Conservation (phyloP, 208 protist genomes). For the Leishmania gerbilli region DNA sequence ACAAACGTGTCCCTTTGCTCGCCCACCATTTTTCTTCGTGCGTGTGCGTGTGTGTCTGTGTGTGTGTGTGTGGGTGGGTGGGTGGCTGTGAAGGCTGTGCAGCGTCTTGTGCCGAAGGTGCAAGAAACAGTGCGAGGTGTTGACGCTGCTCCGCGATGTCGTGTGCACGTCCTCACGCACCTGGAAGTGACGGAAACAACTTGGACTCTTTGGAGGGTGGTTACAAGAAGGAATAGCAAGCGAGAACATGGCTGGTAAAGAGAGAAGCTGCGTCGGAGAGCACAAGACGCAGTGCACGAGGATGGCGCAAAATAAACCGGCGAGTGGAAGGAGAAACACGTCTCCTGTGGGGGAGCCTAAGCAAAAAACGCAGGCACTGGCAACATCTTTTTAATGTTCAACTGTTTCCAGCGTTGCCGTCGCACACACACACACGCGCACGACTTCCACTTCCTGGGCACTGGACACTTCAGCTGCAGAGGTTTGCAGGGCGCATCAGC, state of each 20-base stretch:
- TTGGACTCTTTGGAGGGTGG: slow-evolving; percentile 7
- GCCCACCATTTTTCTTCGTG: slow-evolving; percentile 34
- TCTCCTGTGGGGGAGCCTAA: not conserved
- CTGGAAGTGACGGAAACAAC: not conserved
- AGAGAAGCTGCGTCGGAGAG: not conserved
- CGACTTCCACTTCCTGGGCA: not conserved
- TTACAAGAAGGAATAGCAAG: slow-evolving; percentile 15
- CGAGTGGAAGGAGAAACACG: not conserved
- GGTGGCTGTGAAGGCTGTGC: not conserved
- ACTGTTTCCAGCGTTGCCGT: not conserved
- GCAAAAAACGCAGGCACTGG: not conserved
- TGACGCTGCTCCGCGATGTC: not conserved
- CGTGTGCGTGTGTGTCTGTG: not conserved
- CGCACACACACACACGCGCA: not conserved
- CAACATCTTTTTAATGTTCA: not conserved
- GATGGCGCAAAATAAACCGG: not conserved
- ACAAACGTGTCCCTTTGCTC: slow-evolving; percentile 76
- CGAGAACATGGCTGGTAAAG: not conserved
- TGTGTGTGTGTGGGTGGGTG: not conserved
- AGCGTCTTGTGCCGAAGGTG: not conserved
- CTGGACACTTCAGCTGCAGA: not conserved
- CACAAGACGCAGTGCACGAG: not conserved
- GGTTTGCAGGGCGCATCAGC: not conserved
- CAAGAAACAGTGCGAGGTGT: not conserved
- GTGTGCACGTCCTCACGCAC: slow-evolving; percentile 6